Evolutionary conservation across 441 rosid genomes (phyloP), one percentile per base, ranked within the genome.

Genomic region (Capsella rubella): DNA sequence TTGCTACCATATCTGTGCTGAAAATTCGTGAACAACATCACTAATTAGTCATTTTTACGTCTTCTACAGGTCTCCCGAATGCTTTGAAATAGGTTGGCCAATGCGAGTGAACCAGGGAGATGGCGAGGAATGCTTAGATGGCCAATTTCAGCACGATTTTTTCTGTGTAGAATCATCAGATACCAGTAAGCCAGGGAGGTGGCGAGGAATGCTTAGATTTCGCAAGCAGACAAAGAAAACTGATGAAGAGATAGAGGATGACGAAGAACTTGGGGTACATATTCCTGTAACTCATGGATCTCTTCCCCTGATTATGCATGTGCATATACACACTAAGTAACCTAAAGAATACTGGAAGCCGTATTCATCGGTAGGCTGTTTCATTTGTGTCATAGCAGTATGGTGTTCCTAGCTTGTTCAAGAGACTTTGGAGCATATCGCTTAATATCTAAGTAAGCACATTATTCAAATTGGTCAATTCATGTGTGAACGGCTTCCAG

Each of bases 61-160:
- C 80, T 77, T 78, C 74, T 87, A 49, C 56, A 95, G 99, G 99
- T 93, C 98, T 78, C 86, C 80, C 55, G 88, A 85, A 73, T 95
- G 99, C 85, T 93, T 95, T 57, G 85, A 90, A 79, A 71, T 95
- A 69, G 92, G 99, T 66, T 95, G 99, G 99, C 98, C 99, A 13
- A 86, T 95, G 95, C 86, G 84, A 39, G 42, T 39, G 13, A 39
- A 39, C 42, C 42, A 39, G 42, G 42, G 4, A 39, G 13, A 39
- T 39, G 42, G 42, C 42, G 42, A 39, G 42, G 88, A 84, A 72
- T 95, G 99, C 86, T 93, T 93, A 59, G 85, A 90, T 95, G 99
- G 99, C 98, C 99, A n/a, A 86, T 95, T 94, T 85, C 83, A 86
- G 43, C 97, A 93, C 69, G 90, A 93, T 69, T 95, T 91, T 83